Conservation (phyloP, 1,284 basidiomycete genomes). For the Coniophora puteana region DNA sequence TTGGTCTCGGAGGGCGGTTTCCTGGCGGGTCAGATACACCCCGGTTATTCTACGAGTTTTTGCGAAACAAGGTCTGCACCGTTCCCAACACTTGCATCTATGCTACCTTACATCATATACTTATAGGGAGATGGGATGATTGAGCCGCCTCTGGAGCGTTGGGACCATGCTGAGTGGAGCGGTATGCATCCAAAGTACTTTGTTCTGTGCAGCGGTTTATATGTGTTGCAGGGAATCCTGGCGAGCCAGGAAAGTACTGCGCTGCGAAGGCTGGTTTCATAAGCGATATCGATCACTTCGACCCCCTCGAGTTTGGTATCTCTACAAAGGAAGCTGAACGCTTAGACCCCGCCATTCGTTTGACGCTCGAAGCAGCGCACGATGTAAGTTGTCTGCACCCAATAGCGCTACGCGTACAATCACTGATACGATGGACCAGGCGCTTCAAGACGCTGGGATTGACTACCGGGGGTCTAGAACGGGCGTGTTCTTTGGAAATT, state of each 20-base stretch:
- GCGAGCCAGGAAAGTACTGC: conserved; percentile 25
- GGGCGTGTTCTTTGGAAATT: conserved; percentile 27
- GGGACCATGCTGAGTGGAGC: conserved; percentile 26
- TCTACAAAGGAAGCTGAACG: conserved; percentile 21
- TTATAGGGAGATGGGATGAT: conserved; percentile 26
- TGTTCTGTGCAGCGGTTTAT: neutral
- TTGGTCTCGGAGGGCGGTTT: conserved; percentile 29
- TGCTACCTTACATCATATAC: too few relatives aligned
- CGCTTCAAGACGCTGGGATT: conserved; percentile 29
- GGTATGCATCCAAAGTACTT: conserved; percentile 17
- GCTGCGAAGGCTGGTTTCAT: conserved; percentile 26
- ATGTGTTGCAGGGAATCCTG: conserved; percentile 15
- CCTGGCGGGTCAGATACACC: conserved; percentile 27
- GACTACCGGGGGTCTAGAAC: conserved; percentile 30
- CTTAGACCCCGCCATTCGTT: conserved; percentile 22
- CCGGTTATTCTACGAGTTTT: conserved; percentile 24
- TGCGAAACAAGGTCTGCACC: conserved; percentile 22
- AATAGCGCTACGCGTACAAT: neutral
- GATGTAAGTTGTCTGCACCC: conserved; percentile 18
- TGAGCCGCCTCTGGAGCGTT: conserved; percentile 20
- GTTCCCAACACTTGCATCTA: neutral
- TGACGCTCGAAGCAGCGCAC: conserved; percentile 21
- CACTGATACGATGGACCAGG: conserved; percentile 9
- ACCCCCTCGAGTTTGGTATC: conserved; percentile 30
- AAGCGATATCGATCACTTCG: conserved; percentile 25